A percentile compares a stretch with the other conserved stretches of the same genome.
These are phyloP conservation scores for Purpureocillium takamizusanense DNA, from an alignment of 2,329 filamentous ascomycete genomes.

Conservation along the genomic window DNA sequence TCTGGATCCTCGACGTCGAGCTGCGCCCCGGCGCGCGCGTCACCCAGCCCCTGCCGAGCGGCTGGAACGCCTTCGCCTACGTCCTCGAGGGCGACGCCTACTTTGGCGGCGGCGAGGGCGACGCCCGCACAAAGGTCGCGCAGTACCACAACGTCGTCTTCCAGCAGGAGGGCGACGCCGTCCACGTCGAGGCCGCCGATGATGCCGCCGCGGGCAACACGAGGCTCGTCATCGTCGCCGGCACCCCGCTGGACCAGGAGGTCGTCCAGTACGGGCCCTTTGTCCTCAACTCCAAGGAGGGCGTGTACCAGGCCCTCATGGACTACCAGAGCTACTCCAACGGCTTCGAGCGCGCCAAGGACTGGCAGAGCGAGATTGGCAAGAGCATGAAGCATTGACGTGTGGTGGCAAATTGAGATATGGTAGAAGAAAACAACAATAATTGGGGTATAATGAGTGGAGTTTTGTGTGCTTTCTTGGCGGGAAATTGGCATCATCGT, in stretches of 20 bases:
- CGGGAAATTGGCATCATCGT: too few relatives aligned
- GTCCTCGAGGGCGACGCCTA: slow-evolving; percentile 63
- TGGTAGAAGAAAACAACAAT: too few relatives aligned
- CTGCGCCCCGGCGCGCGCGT: slow-evolving; percentile 73
- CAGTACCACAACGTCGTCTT: slow-evolving; percentile 89
- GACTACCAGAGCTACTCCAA: slow-evolving; percentile 67
- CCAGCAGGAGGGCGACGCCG: slow-evolving; percentile 64
- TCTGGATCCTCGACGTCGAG: slow-evolving; percentile 86
- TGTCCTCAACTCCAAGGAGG: slow-evolving; percentile 63
- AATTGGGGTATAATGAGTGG: too few relatives aligned
- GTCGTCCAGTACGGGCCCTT: slow-evolving; percentile 82
- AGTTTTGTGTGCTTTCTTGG: too few relatives aligned
- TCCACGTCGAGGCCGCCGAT: slow-evolving; percentile 63
- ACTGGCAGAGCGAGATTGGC: slow-evolving; percentile 82
- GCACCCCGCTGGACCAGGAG: slow-evolving; percentile 69
- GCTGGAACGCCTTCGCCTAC: slow-evolving; percentile 89
- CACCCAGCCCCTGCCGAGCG: slow-evolving; percentile 63
- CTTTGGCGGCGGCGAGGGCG: slow-evolving; percentile 50
- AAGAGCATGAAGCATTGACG: slow-evolving; percentile 52
- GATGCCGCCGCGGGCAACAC: slow-evolving; percentile 50
- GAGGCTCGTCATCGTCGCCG: slow-evolving; percentile 64
- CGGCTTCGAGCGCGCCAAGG: slow-evolving; percentile 70
- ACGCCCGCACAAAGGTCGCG: slow-evolving; percentile 42
- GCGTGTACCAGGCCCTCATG: slow-evolving; percentile 66
- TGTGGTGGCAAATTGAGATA: too few relatives aligned